Percentiles rank a stretch among this genome's conserved stretches.
These are phyloP conservation scores for Pythium brassicae DNA, from an alignment of 352 stramenopile genomes.

Conservation along the genomic window DNA sequence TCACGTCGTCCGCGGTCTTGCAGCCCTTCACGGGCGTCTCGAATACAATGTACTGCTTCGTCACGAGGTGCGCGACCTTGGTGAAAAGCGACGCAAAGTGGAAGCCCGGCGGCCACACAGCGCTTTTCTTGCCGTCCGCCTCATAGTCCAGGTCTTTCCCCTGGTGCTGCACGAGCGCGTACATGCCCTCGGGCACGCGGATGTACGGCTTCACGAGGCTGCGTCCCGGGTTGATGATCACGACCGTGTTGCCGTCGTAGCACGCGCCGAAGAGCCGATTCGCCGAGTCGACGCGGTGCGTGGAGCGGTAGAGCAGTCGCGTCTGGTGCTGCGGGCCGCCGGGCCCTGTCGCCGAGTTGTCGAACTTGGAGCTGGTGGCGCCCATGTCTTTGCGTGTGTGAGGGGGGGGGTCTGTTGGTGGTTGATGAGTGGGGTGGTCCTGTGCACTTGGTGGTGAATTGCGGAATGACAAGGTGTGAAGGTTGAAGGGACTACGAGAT, in stretches of 20 bases:
- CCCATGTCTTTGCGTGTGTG: too few relatives aligned
- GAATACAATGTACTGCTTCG: constrained; percentile 87
- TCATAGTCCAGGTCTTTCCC: constrained; percentile 67
- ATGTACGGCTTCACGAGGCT: constrained; percentile 74
- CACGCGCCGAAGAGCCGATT: constrained; percentile 77
- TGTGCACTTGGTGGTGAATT: too few relatives aligned
- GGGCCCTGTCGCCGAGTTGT: neutral
- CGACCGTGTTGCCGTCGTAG: constrained; percentile 75
- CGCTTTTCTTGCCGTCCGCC: constrained; percentile 34
- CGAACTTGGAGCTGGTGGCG: too few relatives aligned
- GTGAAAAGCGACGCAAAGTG: constrained; percentile 72
- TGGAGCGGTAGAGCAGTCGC: constrained; percentile 55
- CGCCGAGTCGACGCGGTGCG: constrained; percentile 56
- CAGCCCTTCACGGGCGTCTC: constrained; percentile 86
- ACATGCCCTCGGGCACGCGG: constrained; percentile 84
- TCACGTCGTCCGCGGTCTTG: constrained; percentile 88
- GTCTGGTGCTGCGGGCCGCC: constrained; percentile 24
- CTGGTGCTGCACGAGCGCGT: constrained; percentile 84
- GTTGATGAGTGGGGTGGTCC: too few relatives aligned
- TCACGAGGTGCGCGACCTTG: constrained; percentile 84
- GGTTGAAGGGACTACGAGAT: too few relatives aligned
- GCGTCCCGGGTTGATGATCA: constrained; percentile 70
- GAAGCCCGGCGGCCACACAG: constrained; percentile 77
- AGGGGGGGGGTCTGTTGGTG: too few relatives aligned
- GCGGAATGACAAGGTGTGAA: too few relatives aligned